Evolutionary conservation across 2,329 filamentous ascomycete genomes (phyloP).

Genomic region (Microdochium paspali): DNA sequence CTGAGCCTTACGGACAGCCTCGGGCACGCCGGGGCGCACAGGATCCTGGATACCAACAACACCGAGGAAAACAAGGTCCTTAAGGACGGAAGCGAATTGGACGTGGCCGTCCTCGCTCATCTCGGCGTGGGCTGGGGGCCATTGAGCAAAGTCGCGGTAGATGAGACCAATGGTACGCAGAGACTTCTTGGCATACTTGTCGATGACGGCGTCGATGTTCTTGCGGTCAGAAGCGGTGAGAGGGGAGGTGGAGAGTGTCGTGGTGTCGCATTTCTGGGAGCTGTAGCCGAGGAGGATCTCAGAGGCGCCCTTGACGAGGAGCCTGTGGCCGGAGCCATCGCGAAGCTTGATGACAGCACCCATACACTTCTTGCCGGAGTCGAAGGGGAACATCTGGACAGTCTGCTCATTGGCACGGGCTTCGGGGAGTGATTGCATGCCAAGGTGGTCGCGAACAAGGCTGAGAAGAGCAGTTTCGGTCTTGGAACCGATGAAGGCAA

Average conservation of each 20-base stretch:
- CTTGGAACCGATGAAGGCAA: constrained; percentile 43
- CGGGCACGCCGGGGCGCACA: constrained; percentile 56
- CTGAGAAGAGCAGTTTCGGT: constrained; percentile 45
- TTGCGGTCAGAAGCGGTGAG: constrained; percentile 49
- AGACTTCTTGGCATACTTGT: constrained; percentile 54
- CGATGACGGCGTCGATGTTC: constrained; percentile 43
- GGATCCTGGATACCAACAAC: constrained; percentile 70
- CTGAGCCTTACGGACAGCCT: constrained; percentile 58
- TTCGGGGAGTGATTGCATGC: constrained; percentile 35
- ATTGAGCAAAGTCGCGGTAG: constrained; percentile 62
- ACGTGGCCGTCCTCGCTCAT: constrained; percentile 50
- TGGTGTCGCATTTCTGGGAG: constrained; percentile 18
- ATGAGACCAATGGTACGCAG: constrained; percentile 67
- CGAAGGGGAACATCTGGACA: constrained; percentile 42
- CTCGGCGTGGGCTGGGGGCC: constrained; percentile 59
- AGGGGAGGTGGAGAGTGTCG: constrained; percentile 30
- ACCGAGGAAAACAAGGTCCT: constrained; percentile 63
- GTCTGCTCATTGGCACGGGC: constrained; percentile 34
- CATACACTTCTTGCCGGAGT: constrained; percentile 47
- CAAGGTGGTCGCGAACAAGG: constrained; percentile 38
- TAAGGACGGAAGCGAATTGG: constrained; percentile 52
- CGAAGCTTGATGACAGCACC: constrained; percentile 41
- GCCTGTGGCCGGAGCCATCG: constrained; percentile 31
- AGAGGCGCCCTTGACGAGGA: constrained; percentile 46
- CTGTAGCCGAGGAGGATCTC: constrained; percentile 42